phyloP scores from a whole-genome alignment of 768 basidiomycete species.

The Pulveroboletus sp. region DNA sequence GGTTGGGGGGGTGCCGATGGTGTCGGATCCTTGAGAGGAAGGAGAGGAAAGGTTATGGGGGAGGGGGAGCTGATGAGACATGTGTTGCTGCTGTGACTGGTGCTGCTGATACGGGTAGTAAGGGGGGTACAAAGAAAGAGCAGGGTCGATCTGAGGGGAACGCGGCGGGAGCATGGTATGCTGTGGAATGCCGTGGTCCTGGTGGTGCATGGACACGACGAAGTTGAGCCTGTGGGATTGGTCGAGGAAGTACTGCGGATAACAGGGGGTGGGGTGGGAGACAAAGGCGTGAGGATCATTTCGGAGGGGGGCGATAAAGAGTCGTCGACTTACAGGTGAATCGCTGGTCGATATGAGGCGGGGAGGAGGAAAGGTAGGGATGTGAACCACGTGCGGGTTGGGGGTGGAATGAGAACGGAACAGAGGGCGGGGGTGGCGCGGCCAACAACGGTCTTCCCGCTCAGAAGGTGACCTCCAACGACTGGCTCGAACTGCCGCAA shows the following conservation, averaged over 20 bases:
- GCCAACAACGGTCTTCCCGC: background rate
- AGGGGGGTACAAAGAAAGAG: constrained; percentile 59
- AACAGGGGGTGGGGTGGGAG: constrained; percentile 13
- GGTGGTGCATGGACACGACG: constrained; percentile 39
- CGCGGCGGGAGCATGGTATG: constrained; percentile 42
- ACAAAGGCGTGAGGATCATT: constrained; percentile 17
- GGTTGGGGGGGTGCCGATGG: constrained; percentile 66
- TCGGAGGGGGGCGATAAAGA: background rate
- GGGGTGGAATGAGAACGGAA: background rate
- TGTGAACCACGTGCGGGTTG: background rate
- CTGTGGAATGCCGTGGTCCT: constrained; percentile 39
- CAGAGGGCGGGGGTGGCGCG: background rate
- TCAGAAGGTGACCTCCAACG: too few relatives aligned
- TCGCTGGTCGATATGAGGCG: background rate
- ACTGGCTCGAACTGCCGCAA: too few relatives aligned
- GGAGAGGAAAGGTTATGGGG: constrained; percentile 67
- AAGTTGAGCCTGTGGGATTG: constrained; percentile 38
- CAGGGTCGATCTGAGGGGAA: constrained; percentile 66
- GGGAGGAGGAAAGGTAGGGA: background rate
- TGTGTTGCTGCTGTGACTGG: constrained; percentile 40
- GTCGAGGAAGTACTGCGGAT: constrained; percentile 21
- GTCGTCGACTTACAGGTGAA: constrained; percentile 5
- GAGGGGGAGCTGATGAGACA: constrained; percentile 52
- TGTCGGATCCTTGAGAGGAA: constrained; percentile 75
- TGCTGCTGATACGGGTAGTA: constrained; percentile 59